Base-by-base conservation (phyloP, 1,284 basidiomycete species). In the Omphalotus olearius region DNA sequence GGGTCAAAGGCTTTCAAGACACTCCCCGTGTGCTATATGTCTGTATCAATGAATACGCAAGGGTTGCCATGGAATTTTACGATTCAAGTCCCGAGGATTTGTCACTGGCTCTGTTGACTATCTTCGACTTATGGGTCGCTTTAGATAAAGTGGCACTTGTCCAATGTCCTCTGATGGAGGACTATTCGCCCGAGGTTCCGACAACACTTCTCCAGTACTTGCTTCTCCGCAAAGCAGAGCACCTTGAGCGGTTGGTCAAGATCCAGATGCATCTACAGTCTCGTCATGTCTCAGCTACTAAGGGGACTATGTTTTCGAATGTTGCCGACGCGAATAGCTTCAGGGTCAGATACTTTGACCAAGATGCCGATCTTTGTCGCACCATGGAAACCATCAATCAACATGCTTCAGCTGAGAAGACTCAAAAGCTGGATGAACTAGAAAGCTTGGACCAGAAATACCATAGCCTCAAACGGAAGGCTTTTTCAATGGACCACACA, bases 121-220 rank as follows among this genome's bases (percentile, higher is more conserved):
- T 55, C 11, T 39, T 55, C 6, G 44, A 50, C 2, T 25, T 57
- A 6, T 57, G 56, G 56, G 51, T 55, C 30, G 42, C 51, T 0
- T 60, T 80, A 0, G 78, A 80, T 57, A 63, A 60, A 25, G n/a
- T 73, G 1, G 66, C 59, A 5, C 58, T 69, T 6, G 20, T 18
- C 1, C 60, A 64, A 2, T 63, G 63, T 40, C 69, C 70, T 0
- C 58, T 78, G 1, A 61, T 80, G 0, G 40, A 35, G 0, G 59
- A 71, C 3, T 80, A 74, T 49, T 71, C 73, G 2, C 78, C 76
- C 0, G 78, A 78, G 53, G 58, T 81, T 0, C 62, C 69, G 0
- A 26, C 50, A 1, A 36, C 37, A 1, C 57, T 78, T 11, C 55
- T 79, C 14, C 63, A 74, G 11, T 51, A 62, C 0, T 60, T 80